phyloP scores from a whole-genome alignment of 306 rosid genomes.

The Cucurbita maxima region DNA sequence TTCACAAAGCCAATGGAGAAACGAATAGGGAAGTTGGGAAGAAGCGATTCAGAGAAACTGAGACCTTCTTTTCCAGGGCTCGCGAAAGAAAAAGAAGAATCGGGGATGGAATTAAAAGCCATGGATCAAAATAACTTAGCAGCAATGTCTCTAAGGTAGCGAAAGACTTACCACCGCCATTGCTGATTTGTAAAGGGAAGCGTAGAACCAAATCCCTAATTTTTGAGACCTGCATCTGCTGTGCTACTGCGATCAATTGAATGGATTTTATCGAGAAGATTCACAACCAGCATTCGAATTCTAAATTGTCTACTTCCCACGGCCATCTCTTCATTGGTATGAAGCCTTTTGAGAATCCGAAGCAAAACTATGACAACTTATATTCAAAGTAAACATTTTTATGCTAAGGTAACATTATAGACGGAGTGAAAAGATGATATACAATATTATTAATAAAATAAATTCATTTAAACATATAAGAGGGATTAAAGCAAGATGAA shows the following conservation, averaged over 20 bases:
- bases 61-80: conserved; percentile 35
- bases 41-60: conserved; percentile 44
- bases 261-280: neutral
- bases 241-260: conserved; percentile 49
- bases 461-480: neutral
- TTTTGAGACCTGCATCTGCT: conserved; percentile 74
- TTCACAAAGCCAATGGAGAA: conserved; percentile 22
- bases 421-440: too few relatives aligned
- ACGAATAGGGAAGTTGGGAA: conserved; percentile 43
- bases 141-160: neutral
- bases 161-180: conserved; percentile 18
- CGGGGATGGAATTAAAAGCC: conserved; percentile 7
- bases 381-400: too few relatives aligned
- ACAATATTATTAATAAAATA: neutral
- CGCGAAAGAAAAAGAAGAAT: conserved; percentile 41
- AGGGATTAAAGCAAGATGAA: neutral
- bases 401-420: too few relatives aligned
- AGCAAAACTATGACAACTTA: too few relatives aligned
- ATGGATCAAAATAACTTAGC: conserved; percentile 16
- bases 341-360: too few relatives aligned
- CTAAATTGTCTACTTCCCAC: too few relatives aligned
- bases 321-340: too few relatives aligned
- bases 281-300: neutral
- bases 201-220: conserved; percentile 32
- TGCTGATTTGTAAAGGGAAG: conserved; percentile 42